Conservation (phyloP, 2,329 filamentous ascomycete genomes). For the Alternaria arbusti region DNA sequence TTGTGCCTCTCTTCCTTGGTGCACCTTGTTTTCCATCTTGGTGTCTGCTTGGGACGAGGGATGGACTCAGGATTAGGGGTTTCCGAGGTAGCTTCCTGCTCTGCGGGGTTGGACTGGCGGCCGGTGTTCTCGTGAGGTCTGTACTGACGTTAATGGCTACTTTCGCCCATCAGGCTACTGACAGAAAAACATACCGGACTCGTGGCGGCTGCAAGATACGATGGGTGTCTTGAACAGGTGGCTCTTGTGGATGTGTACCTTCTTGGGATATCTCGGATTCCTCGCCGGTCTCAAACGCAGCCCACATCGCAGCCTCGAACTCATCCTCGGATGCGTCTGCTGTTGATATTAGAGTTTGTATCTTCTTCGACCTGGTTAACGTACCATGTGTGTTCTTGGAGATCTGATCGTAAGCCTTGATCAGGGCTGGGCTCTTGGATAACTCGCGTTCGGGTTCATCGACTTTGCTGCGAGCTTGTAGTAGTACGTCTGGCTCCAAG, state of each 20-base stretch:
- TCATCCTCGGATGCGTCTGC: neutral
- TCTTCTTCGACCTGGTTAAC: neutral
- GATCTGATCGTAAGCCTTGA: neutral
- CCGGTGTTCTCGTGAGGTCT: neutral
- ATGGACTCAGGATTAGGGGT: neutral
- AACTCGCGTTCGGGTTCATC: neutral
- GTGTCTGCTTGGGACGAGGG: neutral
- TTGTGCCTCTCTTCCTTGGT: neutral
- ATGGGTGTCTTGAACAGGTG: neutral
- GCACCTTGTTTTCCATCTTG: neutral
- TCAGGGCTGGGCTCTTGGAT: neutral
- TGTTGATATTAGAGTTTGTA: neutral
- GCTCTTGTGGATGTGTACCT: neutral
- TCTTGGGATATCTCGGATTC: neutral
- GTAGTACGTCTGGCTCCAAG: neutral
- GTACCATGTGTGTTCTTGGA: neutral
- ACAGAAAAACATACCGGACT: neutral
- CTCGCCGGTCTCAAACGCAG: neutral
- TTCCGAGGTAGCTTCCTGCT: neutral
- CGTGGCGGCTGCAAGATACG: neutral
- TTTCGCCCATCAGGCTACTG: neutral
- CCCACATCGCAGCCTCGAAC: neutral
- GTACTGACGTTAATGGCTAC: neutral
- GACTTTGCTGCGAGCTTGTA: neutral
- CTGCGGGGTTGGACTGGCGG: neutral